phyloP scores from a whole-genome alignment of 148 eudicot genomes.

The Diospyros kaki region DNA sequence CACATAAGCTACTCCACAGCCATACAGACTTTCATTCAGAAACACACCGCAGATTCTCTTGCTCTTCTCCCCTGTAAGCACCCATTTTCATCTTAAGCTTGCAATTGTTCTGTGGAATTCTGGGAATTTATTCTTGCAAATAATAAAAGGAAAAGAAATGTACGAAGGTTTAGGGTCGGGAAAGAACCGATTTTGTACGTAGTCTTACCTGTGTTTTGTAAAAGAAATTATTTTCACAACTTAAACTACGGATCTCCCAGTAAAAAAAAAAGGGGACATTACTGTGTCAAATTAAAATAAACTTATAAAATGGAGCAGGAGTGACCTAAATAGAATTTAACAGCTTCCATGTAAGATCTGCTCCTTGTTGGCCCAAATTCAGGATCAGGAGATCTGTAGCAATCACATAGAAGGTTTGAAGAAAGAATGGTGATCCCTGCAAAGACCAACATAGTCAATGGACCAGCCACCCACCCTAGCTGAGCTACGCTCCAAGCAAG shows the following conservation, averaged over 20 bases:
- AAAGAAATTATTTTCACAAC: no score
- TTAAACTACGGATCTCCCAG: no score
- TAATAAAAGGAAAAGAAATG: no score
- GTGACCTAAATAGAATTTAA: constrained; percentile 24
- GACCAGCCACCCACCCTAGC: constrained; percentile 37
- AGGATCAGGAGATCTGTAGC: constrained; percentile 35
- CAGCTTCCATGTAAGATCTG: constrained; percentile 26
- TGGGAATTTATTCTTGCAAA: no score
- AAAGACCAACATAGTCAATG: constrained; percentile 22
- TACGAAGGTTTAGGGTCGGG: no score
- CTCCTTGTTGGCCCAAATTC: constrained; percentile 23
- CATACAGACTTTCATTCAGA: neutral
- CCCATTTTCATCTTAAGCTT: no score
- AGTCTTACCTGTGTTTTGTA: no score
- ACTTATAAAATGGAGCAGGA: neutral
- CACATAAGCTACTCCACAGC: neutral
- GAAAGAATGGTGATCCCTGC: constrained; percentile 29
- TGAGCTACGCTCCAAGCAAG: constrained; percentile 43
- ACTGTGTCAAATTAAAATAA: no score
- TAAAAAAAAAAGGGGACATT: no score
- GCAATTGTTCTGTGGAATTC: no score
- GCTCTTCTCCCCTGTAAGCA: neutral
- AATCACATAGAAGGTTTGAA: constrained; percentile 28
- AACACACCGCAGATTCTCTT: neutral
- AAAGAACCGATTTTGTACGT: no score